Percentiles rank a stretch among this genome's conserved stretches.
Evolutionary conservation across 192 early-diverging fungal species (phyloP).

Genomic region (Kappamyces sp.): DNA sequence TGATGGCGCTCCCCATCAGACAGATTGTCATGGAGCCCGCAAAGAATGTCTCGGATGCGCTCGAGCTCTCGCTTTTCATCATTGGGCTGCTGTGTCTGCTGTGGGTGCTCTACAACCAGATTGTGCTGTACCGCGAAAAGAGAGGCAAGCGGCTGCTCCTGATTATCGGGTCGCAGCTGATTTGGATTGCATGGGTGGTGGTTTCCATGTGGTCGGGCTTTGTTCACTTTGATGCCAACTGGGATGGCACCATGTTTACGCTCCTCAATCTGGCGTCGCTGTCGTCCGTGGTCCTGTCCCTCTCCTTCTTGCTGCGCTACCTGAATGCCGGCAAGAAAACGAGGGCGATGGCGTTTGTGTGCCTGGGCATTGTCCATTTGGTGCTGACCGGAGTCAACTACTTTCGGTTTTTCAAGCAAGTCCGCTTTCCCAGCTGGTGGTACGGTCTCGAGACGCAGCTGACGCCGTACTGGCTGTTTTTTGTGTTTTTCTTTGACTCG

Average conservation of each 20-base stretch:
- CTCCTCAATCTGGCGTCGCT: not conserved
- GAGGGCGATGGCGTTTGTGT: not conserved
- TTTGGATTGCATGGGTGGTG: constrained; percentile 1
- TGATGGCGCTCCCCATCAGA: not conserved
- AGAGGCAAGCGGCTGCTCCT: not conserved
- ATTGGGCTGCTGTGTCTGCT: not conserved
- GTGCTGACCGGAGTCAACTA: not conserved
- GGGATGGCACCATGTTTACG: not conserved
- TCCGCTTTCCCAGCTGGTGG: not conserved
- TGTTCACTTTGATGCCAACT: not conserved
- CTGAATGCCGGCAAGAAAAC: not conserved
- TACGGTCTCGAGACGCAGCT: not conserved
- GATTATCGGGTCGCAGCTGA: not conserved
- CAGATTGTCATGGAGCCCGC: constrained; percentile 2
- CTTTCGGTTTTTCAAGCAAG: not conserved
- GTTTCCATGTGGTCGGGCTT: not conserved
- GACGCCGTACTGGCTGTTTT: not conserved
- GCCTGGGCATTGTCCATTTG: not conserved
- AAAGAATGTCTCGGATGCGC: not conserved
- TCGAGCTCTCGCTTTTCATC: not conserved
- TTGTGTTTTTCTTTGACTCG: constrained; percentile 8
- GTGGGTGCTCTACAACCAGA: not conserved
- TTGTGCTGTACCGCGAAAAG: not conserved
- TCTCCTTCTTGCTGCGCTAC: not conserved
- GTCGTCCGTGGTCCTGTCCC: not conserved